Conservation (phyloP, 345 rosid genomes). For the Salix caprea region DNA sequence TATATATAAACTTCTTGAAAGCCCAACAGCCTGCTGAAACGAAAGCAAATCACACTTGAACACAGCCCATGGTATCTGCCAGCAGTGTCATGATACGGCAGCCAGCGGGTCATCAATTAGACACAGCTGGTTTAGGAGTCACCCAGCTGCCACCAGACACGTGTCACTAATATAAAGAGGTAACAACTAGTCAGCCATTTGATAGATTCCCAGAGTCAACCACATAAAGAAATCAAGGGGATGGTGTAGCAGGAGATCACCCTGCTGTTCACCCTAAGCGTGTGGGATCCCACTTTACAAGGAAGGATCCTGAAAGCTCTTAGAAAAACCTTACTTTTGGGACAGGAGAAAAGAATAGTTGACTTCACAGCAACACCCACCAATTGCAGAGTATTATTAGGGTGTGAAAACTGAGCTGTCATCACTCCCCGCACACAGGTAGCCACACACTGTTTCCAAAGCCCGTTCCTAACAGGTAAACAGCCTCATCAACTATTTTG, state of each 20-base stretch:
- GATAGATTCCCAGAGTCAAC: constrained; percentile 9
- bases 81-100: neutral
- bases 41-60: neutral
- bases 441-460: constrained; percentile 16
- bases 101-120: neutral
- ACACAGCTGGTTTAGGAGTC: neutral
- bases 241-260: neutral
- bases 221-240: neutral
- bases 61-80: neutral
- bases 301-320: constrained; percentile 15
- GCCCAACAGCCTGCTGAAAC: too few species aligned
- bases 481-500: constrained; percentile 9
- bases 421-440: neutral
- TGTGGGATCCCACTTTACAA: constrained; percentile 12
- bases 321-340: neutral
- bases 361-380: constrained; percentile 3
- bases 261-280: neutral
- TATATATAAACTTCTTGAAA: too few species aligned
- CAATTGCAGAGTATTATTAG: neutral
- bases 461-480: constrained; percentile 18
- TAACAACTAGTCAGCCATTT: neutral
- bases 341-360: constrained; percentile 5
- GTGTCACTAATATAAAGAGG: neutral
- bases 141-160: neutral
- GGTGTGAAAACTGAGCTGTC: constrained; percentile 25